These are phyloP conservation scores for Pythium monospermum DNA, from an alignment of 352 stramenopile genomes.

Conservation along the genomic window DNA sequence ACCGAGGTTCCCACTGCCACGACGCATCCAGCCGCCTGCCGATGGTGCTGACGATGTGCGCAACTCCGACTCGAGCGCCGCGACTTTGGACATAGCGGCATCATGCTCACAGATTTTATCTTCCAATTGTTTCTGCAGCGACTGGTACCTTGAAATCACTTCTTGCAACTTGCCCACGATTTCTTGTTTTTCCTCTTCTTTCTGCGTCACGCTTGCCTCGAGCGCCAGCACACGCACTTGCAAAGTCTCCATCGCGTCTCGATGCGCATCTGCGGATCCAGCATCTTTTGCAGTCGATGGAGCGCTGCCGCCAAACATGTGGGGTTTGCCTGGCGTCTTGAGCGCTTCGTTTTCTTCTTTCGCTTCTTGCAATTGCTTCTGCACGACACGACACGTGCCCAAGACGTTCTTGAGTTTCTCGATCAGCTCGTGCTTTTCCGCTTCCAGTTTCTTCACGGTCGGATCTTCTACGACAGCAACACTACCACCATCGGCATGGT, in stretches of 20 bases:
- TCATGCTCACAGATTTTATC: conserved; percentile 45
- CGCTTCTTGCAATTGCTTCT: conserved; percentile 64
- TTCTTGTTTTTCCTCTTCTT: conserved; percentile 45
- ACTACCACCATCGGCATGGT: conserved; percentile 6
- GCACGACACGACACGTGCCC: conserved; percentile 58
- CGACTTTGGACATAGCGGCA: conserved; percentile 38
- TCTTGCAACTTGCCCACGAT: conserved; percentile 46
- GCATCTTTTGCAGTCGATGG: conserved; percentile 2
- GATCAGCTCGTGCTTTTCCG: conserved; percentile 68
- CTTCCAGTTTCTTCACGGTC: conserved; percentile 44
- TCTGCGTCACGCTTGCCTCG: conserved; percentile 31
- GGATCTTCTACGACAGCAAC: conserved; percentile 21
- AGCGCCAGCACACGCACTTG: conserved; percentile 23
- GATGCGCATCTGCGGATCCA: too few relatives aligned
- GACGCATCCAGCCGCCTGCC: conserved; percentile 13
- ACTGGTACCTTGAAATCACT: conserved; percentile 41
- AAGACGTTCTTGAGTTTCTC: conserved; percentile 73
- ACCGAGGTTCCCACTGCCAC: conserved; percentile 11
- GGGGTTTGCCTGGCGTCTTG: conserved; percentile 29
- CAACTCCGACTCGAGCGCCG: conserved; percentile 51
- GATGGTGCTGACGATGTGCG: conserved; percentile 6
- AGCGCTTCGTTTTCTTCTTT: conserved; percentile 51
- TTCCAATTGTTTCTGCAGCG: conserved; percentile 46
- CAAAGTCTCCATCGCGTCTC: conserved; percentile 9
- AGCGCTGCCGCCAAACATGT: neutral